A percentile compares a stretch with the other conserved stretches of the same genome.
These are phyloP conservation scores for Coemansia interrupta DNA, from an alignment of 192 early-diverging fungal species.

Conservation along the genomic window DNA sequence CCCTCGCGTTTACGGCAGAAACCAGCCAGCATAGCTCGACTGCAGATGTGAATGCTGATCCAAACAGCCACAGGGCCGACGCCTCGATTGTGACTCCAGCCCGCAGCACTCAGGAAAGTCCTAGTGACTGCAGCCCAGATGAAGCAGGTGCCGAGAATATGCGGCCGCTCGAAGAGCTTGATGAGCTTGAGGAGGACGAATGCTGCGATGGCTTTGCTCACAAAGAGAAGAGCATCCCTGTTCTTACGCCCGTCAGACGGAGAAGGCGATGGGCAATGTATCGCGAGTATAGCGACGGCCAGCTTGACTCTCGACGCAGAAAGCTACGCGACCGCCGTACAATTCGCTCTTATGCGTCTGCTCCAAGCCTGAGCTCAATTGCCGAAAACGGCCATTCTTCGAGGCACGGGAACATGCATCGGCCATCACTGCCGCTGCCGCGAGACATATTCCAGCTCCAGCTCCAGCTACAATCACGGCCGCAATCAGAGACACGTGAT, in stretches of 20 bases:
- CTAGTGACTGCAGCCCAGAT: not conserved
- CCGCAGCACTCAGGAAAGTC: not conserved
- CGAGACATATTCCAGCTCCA: not conserved
- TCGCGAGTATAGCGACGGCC: conserved; percentile 8
- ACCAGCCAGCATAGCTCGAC: not conserved
- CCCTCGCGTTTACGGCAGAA: not conserved
- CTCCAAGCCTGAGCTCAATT: conserved; percentile 20
- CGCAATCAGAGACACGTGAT: conserved; percentile 9
- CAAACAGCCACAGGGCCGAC: not conserved
- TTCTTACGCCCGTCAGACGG: too few relatives aligned
- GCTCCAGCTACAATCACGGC: not conserved
- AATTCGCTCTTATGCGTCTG: conserved; percentile 22
- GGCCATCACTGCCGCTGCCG: conserved; percentile 9
- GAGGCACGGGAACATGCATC: not conserved
- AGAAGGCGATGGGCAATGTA: conserved; percentile 5
- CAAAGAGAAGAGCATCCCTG: not conserved
- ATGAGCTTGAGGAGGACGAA: not conserved
- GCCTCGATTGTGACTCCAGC: not conserved
- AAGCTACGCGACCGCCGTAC: not conserved
- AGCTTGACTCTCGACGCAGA: conserved; percentile 8
- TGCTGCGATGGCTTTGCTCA: not conserved
- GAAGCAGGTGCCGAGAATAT: too few relatives aligned
- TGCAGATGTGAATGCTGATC: not conserved
- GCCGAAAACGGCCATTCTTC: not conserved
- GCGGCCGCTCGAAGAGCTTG: not conserved